Base-by-base conservation (phyloP, 2,329 filamentous ascomycete species). In the Hirsutella rhossiliensis region DNA sequence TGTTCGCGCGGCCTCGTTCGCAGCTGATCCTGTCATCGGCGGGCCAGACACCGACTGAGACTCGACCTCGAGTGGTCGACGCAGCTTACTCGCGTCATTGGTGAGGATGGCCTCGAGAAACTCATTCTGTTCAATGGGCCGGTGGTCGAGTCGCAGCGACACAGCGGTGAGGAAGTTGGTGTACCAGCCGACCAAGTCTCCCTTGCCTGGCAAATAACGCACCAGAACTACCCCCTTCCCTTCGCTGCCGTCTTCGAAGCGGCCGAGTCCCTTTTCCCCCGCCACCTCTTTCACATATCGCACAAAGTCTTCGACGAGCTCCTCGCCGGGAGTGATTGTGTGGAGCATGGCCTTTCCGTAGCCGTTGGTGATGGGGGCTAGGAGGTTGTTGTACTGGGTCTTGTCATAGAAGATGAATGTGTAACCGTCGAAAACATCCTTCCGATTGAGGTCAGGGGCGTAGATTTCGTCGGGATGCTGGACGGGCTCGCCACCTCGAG, bases 91-190 rank as follows among this genome's bases (percentile, higher is more conserved):
- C 7, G 87, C 78, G 63, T 97, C 82, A 42, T 83, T 84, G n/a
- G 71, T 79, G 27, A 97, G 65, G 39, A 98, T 92, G 1, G 85
- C 85, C 60, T 95, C 87, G 2, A 98, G 71, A 49, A 98, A 94
- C 54, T 96, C 89, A 46, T 84, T 88, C 56, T 96, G 88, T 52
- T 90, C 80, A 43, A 96, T 82, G 3, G 88, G 80, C 4, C 87
- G 78, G 58, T 94, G 88, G 48, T 88, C 82, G 12, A 94, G 73
- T 39, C 78, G 71, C 18, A 82, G 60, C 2, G 88, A 84, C 15
- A 94, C 76, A 8, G 79, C 66, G 5, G 73, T 80, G 50, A 82
- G 74, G 52, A 94, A 81, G 2, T 78, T 66, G 15, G 75, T 69
- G 47, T 78, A 86, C 87, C 86, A 94, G 11, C 75, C 67, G 44